Evolutionary conservation across 768 basidiomycete species (phyloP).

Genomic region (Leccinum obscurum): DNA sequence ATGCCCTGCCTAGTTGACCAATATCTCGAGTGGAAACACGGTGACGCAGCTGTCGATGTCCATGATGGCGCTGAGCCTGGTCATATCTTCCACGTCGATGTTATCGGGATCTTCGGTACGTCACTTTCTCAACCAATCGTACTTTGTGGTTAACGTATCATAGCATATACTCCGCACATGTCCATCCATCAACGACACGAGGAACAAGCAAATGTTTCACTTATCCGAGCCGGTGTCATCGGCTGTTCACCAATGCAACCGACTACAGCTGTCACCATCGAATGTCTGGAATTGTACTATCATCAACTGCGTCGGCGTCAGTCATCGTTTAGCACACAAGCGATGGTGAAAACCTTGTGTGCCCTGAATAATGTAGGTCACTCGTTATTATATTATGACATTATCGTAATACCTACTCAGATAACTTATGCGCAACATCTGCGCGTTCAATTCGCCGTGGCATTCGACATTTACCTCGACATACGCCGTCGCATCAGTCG

Average conservation of each 20-base stretch:
- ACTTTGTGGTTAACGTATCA: background rate
- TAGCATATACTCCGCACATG: background rate
- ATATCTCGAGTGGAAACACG: background rate
- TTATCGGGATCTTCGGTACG: background rate
- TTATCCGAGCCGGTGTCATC: background rate
- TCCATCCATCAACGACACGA: background rate
- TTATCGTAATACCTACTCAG: background rate
- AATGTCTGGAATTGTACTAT: constrained; percentile 1
- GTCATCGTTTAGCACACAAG: background rate
- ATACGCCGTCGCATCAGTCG: too few species aligned
- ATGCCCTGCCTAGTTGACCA: background rate
- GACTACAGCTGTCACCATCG: background rate
- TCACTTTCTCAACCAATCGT: background rate
- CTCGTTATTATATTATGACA: background rate
- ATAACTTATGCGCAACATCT: too few species aligned
- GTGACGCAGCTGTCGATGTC: background rate
- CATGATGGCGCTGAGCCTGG: background rate
- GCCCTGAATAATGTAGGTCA: background rate
- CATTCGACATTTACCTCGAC: too few species aligned
- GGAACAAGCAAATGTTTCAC: background rate
- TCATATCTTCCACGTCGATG: background rate
- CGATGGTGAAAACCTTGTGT: constrained; percentile 1
- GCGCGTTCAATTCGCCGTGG: too few species aligned
- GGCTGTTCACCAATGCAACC: background rate
- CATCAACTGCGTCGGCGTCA: background rate